phyloP scores from a whole-genome alignment of 2,329 filamentous ascomycete species.

The Epichloe glyceriae region DNA sequence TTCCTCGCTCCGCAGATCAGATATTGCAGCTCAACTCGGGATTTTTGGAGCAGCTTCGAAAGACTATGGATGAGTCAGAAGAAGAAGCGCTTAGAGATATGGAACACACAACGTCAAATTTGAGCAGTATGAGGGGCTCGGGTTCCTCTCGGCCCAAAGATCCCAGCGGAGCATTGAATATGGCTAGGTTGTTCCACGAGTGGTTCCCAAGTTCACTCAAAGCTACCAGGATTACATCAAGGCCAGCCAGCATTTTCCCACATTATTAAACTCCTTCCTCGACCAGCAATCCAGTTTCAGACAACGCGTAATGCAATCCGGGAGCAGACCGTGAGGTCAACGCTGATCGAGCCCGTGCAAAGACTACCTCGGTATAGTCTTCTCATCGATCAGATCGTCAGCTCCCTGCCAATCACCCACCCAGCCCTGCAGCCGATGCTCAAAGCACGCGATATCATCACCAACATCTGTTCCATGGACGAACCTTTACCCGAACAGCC shows the following conservation, averaged over 20 bases:
- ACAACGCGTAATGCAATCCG: conserved; percentile 64
- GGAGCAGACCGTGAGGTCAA: conserved; percentile 79
- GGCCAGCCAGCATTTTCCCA: conserved; percentile 76
- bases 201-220: conserved; percentile 86
- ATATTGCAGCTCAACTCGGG: conserved; percentile 72
- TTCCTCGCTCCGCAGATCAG: conserved; percentile 65
- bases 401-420: conserved; percentile 72
- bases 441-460: conserved; percentile 83
- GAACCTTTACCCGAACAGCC: conserved; percentile 55
- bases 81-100: conserved; percentile 67
- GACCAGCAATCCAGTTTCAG: conserved; percentile 74
- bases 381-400: conserved; percentile 89
- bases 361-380: conserved; percentile 87
- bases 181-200: conserved; percentile 71
- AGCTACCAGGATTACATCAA: conserved; percentile 91
- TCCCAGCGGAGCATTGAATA: conserved; percentile 61
- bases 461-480: conserved; percentile 92
- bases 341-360: conserved; percentile 93
- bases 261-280: conserved; percentile 65
- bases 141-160: conserved; percentile 44
- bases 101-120: conserved; percentile 37
- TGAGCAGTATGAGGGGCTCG: conserved; percentile 30
- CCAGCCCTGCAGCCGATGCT: conserved; percentile 73
- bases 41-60: conserved; percentile 66
- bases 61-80: conserved; percentile 71